Conservation (phyloP, 257 asterid genomes). For the Penstemon eatonii region DNA sequence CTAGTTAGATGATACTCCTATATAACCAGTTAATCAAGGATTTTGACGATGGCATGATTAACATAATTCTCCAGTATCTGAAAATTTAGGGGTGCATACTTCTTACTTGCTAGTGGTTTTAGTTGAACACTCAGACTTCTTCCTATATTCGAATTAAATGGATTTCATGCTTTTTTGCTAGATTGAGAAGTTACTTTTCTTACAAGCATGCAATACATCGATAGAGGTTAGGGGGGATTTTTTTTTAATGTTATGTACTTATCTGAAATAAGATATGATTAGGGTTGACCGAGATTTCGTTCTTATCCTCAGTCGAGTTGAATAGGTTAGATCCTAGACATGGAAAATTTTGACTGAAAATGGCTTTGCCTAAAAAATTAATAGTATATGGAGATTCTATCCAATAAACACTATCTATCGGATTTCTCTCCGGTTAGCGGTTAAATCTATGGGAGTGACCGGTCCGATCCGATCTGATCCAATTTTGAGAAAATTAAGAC, state of each 20-base stretch:
- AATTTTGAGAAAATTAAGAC: too few relatives aligned
- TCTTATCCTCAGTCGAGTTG: slow-evolving; percentile 11
- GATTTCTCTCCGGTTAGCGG: too few relatives aligned
- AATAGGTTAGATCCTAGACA: not conserved
- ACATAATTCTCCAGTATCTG: slow-evolving; percentile 17
- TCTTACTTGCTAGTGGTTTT: slow-evolving; percentile 16
- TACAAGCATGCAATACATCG: not conserved
- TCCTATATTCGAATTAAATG: not conserved
- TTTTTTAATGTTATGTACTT: not conserved
- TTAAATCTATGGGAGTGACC: too few relatives aligned
- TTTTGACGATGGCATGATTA: not conserved
- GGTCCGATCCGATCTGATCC: too few relatives aligned
- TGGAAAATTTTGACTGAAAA: slow-evolving; percentile 5
- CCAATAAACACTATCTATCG: too few relatives aligned
- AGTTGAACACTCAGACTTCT: slow-evolving; percentile 16
- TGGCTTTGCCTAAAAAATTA: slow-evolving; percentile 9
- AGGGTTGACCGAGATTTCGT: slow-evolving; percentile 2
- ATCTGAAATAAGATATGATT: slow-evolving; percentile 7
- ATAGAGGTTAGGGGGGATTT: not conserved
- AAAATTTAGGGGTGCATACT: not conserved
- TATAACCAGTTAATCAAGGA: slow-evolving; percentile 1
- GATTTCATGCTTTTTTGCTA: slow-evolving; percentile 2
- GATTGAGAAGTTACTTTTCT: slow-evolving; percentile 8
- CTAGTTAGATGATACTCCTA: slow-evolving; percentile 16
- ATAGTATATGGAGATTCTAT: too few relatives aligned